A percentile compares a stretch with the other conserved stretches of the same genome.
Evolutionary conservation across 257 asterid genomes (phyloP).

Genomic region (Knoxia roxburghii): DNA sequence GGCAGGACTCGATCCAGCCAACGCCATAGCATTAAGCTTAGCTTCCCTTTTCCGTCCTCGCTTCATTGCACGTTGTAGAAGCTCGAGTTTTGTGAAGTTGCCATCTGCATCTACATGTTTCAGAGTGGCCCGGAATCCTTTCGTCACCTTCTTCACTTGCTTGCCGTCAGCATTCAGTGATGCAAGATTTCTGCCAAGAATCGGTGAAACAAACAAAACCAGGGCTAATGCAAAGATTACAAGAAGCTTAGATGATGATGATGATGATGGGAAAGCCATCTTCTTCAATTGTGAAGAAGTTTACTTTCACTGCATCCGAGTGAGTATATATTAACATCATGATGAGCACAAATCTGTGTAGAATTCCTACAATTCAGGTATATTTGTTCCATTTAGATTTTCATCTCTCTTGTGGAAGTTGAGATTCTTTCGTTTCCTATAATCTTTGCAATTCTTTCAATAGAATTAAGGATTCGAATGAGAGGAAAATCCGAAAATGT

Average conservation of each 20-base stretch:
- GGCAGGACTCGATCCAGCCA: slow-evolving; percentile 28
- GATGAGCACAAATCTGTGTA: no score
- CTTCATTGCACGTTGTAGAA: slow-evolving; percentile 54
- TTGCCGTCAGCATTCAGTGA: background rate
- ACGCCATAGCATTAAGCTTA: slow-evolving; percentile 38
- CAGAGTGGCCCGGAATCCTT: slow-evolving; percentile 50
- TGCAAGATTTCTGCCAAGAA: slow-evolving; percentile 25
- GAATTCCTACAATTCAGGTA: no score
- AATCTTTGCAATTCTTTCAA: no score
- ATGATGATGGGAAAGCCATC: slow-evolving; percentile 14
- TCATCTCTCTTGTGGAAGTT: no score
- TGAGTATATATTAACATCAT: no score
- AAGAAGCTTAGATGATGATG: slow-evolving; percentile 4
- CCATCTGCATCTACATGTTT: slow-evolving; percentile 54
- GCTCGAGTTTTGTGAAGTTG: slow-evolving; percentile 59
- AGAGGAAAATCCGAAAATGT: no score
- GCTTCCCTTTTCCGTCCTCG: slow-evolving; percentile 53
- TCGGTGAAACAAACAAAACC: slow-evolving; percentile 26
- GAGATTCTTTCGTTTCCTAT: no score
- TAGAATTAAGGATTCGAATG: no score
- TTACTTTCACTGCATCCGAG: no score
- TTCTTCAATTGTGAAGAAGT: background rate
- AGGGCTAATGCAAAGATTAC: slow-evolving; percentile 12
- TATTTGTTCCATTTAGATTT: no score
- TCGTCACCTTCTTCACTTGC: background rate